phyloP scores from a whole-genome alignment of 306 rosid genomes.

The Quercus cerris region DNA sequence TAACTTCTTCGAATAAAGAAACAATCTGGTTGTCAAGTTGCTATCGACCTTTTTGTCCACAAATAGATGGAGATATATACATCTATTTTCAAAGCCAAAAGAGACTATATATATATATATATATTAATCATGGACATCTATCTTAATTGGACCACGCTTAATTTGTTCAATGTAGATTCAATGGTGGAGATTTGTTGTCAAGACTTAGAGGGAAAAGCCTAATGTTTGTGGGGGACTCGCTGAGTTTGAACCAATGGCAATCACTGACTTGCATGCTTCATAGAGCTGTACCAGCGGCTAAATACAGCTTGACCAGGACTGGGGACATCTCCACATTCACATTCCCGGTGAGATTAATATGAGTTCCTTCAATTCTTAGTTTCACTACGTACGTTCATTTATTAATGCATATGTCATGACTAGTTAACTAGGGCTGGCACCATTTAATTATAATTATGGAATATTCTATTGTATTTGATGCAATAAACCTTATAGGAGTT shows the following conservation, averaged over 20 bases:
- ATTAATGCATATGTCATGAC: background rate
- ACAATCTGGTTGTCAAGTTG: too few relatives aligned
- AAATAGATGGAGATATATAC: background rate
- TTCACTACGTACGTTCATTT: background rate
- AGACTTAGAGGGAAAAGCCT: constrained; percentile 44
- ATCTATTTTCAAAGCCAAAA: constrained; percentile 5
- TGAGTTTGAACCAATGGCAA: constrained; percentile 73
- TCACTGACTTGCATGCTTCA: constrained; percentile 62
- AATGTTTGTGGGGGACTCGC: constrained; percentile 60
- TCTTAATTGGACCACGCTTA: constrained; percentile 8
- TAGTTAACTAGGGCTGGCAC: background rate
- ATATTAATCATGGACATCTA: background rate
- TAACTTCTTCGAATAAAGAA: too few relatives aligned
- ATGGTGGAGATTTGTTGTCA: constrained; percentile 43
- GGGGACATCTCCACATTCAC: constrained; percentile 39
- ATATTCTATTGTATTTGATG: too few relatives aligned
- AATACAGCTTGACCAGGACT: constrained; percentile 20
- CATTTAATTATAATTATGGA: too few relatives aligned
- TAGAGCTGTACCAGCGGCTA: constrained; percentile 29
- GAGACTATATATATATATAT: background rate
- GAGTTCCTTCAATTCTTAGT: background rate
- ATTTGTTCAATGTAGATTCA: constrained; percentile 30
- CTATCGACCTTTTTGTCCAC: too few relatives aligned
- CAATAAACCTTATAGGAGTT: too few relatives aligned
- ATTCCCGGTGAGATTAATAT: constrained; percentile 33